phyloP scores from a whole-genome alignment of 257 asterid genomes.

The Fraxinus anomala region DNA sequence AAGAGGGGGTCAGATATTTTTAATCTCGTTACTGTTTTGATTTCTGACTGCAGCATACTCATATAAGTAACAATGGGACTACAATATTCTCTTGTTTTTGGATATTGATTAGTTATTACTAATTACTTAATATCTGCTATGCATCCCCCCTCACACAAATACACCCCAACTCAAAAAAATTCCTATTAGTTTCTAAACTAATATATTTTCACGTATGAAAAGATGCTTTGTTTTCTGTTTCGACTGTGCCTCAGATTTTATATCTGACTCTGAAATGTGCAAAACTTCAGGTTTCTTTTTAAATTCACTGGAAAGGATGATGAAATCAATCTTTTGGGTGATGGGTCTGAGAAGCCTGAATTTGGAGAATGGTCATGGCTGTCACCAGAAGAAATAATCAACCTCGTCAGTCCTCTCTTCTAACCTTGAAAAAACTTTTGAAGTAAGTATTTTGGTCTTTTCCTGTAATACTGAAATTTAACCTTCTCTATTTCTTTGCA shows the following conservation, averaged over 20 bases:
- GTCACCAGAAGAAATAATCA: slow-evolving; percentile 69
- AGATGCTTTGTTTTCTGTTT: background rate
- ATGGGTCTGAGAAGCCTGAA: slow-evolving; percentile 91
- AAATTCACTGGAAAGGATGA: slow-evolving; percentile 83
- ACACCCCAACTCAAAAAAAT: background rate
- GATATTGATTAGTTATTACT: background rate
- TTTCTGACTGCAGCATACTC: background rate
- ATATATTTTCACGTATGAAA: background rate
- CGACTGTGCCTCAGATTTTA: background rate
- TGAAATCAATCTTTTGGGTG: slow-evolving; percentile 90
- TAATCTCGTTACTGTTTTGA: background rate
- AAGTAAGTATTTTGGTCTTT: background rate
- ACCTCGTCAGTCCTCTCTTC: slow-evolving; percentile 47
- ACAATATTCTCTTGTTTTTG: background rate
- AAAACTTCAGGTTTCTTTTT: slow-evolving; percentile 63
- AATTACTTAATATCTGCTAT: background rate
- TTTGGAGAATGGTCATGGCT: slow-evolving; percentile 96
- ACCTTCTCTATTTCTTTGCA: slow-evolving; percentile 42
- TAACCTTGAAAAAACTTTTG: slow-evolving; percentile 23
- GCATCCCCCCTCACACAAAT: background rate
- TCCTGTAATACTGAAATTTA: background rate
- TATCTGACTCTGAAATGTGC: slow-evolving; percentile 3
- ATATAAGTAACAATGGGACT: background rate
- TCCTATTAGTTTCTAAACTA: background rate
- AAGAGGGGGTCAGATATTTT: background rate